Percentiles rank a stretch among this genome's conserved stretches.
These are phyloP conservation scores for Xylaria sp. DNA, from an alignment of 2,329 filamentous ascomycete species.

Conservation along the genomic window DNA sequence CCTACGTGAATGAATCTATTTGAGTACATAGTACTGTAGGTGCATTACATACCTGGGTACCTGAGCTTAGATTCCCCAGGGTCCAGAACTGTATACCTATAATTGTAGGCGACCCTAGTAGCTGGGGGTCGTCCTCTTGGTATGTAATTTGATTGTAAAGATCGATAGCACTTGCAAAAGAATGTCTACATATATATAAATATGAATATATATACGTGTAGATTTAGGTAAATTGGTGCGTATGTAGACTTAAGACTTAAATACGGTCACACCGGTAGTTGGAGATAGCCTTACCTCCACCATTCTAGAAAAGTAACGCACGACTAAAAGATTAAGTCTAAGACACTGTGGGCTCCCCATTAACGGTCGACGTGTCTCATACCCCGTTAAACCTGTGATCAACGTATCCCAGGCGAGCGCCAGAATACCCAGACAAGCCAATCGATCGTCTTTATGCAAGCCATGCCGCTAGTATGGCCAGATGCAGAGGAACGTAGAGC, in stretches of 20 bases:
- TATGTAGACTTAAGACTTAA: neutral
- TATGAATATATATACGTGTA: neutral
- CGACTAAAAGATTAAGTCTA: no score
- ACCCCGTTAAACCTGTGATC: neutral
- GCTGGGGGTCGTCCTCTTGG: no score
- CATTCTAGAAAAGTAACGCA: no score
- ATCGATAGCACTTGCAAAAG: no score
- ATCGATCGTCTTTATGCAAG: neutral
- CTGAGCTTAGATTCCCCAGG: neutral
- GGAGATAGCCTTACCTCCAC: no score
- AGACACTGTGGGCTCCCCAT: no score
- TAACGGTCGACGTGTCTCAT: neutral
- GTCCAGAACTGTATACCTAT: no score
- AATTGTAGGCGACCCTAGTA: no score
- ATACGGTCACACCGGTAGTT: no score
- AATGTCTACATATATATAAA: neutral
- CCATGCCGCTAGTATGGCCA: neutral
- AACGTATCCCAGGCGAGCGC: neutral
- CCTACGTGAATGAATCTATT: neutral
- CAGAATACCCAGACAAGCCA: neutral
- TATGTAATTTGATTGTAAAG: no score
- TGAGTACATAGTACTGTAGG: no score
- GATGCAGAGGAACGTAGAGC: neutral
- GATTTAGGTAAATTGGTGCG: neutral
- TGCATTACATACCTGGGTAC: neutral